These are phyloP conservation scores for Suillus plorans DNA, from an alignment of 768 basidiomycete genomes.

Conservation along the genomic window DNA sequence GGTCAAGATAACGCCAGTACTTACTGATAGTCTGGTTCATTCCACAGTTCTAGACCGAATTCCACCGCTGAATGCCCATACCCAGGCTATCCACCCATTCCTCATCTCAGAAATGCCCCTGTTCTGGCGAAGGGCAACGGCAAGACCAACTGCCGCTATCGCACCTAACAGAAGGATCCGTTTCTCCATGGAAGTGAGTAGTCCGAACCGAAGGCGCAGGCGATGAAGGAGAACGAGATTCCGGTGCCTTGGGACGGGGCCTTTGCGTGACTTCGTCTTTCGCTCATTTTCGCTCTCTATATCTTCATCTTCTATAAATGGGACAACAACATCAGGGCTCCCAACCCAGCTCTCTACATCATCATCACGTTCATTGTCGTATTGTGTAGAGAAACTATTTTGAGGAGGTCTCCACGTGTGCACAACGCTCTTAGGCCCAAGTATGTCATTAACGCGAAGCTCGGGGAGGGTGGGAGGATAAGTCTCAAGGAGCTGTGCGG, in stretches of 20 bases:
- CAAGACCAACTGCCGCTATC: constrained; percentile 67
- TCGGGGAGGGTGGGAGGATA: constrained; percentile 63
- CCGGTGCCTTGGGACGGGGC: constrained; percentile 1
- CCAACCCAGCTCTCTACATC: constrained; percentile 62
- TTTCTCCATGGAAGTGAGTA: constrained; percentile 28
- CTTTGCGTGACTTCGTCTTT: constrained; percentile 12
- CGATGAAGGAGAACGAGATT: constrained; percentile 9
- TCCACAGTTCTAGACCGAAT: not conserved
- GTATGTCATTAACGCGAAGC: constrained; percentile 54
- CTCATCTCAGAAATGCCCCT: not conserved
- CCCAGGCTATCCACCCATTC: constrained; percentile 1
- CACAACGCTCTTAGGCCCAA: constrained; percentile 78
- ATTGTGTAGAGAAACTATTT: not conserved
- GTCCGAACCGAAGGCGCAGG: constrained; percentile 18
- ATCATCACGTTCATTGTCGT: constrained; percentile 35
- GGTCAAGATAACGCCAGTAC: not conserved
- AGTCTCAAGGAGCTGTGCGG: constrained; percentile 56
- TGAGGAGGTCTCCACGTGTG: constrained; percentile 66
- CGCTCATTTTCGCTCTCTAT: constrained; percentile 36
- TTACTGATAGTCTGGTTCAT: not conserved
- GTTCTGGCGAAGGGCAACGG: constrained; percentile 44
- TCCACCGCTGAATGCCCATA: not conserved
- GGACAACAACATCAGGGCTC: constrained; percentile 55
- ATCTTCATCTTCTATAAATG: constrained; percentile 29
- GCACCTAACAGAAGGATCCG: constrained; percentile 57